Percentiles rank a stretch among this genome's conserved stretches.
phyloP scores from a whole-genome alignment of 805 yeast genomes.

The Candida pseudoglaebosa region DNA sequence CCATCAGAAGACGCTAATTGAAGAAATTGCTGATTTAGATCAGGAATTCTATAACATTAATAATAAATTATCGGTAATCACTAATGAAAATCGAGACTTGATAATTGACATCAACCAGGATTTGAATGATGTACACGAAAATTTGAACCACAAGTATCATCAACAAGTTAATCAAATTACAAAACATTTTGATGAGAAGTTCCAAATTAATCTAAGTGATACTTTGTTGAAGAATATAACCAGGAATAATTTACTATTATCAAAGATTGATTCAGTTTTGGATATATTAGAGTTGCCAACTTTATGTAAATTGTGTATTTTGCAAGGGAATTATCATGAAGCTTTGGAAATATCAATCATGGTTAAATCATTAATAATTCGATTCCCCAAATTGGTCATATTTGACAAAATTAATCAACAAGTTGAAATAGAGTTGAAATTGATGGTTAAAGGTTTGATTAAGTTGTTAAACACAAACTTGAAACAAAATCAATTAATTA shows the following conservation, averaged over 20 bases:
- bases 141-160: conserved; percentile 16
- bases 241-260: conserved; percentile 37
- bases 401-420: conserved; percentile 48
- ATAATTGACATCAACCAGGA: conserved; percentile 40
- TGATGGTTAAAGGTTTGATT: conserved; percentile 70
- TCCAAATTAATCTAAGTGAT: conserved; percentile 19
- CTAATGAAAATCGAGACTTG: conserved; percentile 41
- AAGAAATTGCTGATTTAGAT: conserved; percentile 73
- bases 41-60: conserved; percentile 49
- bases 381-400: conserved; percentile 60
- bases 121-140: conserved; percentile 27
- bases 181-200: conserved; percentile 11
- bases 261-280: conserved; percentile 65
- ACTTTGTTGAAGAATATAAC: conserved; percentile 17
- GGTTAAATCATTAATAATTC: conserved; percentile 59
- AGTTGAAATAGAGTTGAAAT: conserved; percentile 51
- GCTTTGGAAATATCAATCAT: conserved; percentile 81
- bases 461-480: conserved; percentile 68
- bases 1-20: conserved; percentile 41
- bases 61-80: conserved; percentile 37
- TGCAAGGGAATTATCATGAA: conserved; percentile 83
- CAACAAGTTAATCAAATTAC: conserved; percentile 11
- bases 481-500: conserved; percentile 73
- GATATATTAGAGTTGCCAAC: conserved; percentile 85
- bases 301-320: conserved; percentile 75